Evolutionary conservation across 495 filamentous ascomycete genomes (phyloP), one percentile per base, ranked within the genome.

Genomic region (Annulohypoxylon maeteangense): DNA sequence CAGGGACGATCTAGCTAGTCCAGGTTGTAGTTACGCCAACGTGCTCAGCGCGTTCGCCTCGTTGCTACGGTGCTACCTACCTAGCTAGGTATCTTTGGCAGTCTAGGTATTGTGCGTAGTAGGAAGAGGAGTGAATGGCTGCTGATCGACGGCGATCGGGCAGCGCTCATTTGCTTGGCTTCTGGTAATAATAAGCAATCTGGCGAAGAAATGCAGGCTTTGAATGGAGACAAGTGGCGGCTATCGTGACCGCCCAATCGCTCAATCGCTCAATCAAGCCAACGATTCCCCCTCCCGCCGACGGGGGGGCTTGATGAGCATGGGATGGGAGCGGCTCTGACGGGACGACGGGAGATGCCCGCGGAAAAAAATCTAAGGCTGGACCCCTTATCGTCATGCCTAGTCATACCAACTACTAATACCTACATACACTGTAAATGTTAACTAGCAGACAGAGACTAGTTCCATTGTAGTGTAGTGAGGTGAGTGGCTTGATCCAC

Each of bases 161-260:
- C 67, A 65, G 27, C 23, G 57, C 11, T 62, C 27, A 66, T 65
- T 57, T 61, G 57, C 59, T 69, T 66, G 57, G 65, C 42, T 25
- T 53, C 36, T 62, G 57, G 45, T 62, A 61, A 31, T 36, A 65
- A 40, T 36, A 68, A 71, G 63, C 57, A 44, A 57, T 65, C 36
- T 45, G 42, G 29, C 42, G 50, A 56, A 57, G 67, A 67, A 62
- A 62, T 62, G 34, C 66, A 74, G 66, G 71, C 71, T 53, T 62
- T 66, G 75, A 77, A 70, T 77, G 75, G 75, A 77, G 68, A 77
- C 75, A 77, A 75, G 75, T 77, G 75, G 73, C 74, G 72, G 65
- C 48, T 74, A 67, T 62, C 68, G 64, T 67, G 56, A 70, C 75
- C 72, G 69, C 72, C 71, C 55, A 67, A 78, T 76, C 55, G 69